Evolutionary conservation across 2,329 filamentous ascomycete species (phyloP), one percentile per base, ranked within the genome.

Genomic region (Fusarium dlaminii): DNA sequence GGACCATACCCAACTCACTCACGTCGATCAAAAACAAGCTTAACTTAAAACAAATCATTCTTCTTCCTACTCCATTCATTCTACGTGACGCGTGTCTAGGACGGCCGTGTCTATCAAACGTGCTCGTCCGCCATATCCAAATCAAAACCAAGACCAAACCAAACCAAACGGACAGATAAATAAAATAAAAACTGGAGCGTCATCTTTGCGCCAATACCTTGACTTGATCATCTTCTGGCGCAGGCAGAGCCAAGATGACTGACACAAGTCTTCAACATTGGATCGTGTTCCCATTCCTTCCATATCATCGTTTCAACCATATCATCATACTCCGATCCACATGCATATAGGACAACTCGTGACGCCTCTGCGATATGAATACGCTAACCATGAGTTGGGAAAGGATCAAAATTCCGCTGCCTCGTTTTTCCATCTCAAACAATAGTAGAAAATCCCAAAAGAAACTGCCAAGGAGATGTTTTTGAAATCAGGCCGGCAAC

Each of bases 251-350:
- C 51, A 37, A 54, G 51, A 43, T 51, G 40, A 46, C 54, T 4
- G 30, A 24, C 10, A 24, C 52, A 59, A 43, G 54, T 37, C 37
- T 37, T 57, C 61, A 74, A 70, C 57, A 66, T 75, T 76, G 76
- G 72, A 76, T 78, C 73, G 68, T 73, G 70, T 70, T 65, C 71
- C 74, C 59, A 72, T 70, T 64, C 61, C 67, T 63, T 63, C 73
- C 66, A 48, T 77, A 71, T 73, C 64, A 57, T 69, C 52, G 49
- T 62, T 72, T 75, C 70, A 74, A 73, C 70, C 73, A 54, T 74
- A 58, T 68, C 73, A 73, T 79, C 73, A 65, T 77, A 80, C 78
- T 81, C 79, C 77, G 67, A 70, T 78, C 70, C 75, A 73, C 72
- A 79, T 79, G 77, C 77, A 75, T 76, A 70, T 72, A 77, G 70